phyloP scores from a whole-genome alignment of 768 basidiomycete species.

The Harrya chromipes region DNA sequence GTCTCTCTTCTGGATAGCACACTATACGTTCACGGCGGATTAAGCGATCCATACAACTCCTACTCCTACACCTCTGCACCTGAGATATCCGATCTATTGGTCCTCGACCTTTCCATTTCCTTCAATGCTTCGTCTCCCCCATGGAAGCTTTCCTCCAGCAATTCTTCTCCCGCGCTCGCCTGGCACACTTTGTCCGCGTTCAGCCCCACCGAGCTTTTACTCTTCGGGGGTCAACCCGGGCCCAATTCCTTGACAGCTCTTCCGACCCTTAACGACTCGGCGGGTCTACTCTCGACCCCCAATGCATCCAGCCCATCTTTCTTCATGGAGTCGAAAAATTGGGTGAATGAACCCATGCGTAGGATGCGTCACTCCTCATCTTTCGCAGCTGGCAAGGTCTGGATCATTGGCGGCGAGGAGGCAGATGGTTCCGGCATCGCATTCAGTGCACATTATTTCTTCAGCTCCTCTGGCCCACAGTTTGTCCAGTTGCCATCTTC shows the following conservation, averaged over 20 bases:
- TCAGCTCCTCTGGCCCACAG: conserved; percentile 44
- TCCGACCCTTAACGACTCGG: conserved; percentile 58
- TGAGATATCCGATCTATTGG: conserved; percentile 65
- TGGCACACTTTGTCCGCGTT: conserved; percentile 80
- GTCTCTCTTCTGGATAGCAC: conserved; percentile 52
- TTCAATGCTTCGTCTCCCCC: conserved; percentile 65
- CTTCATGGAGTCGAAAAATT: conserved; percentile 44
- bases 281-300: conserved; percentile 49
- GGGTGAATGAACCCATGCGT: conserved; percentile 67
- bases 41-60: conserved; percentile 65
- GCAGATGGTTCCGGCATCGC: conserved; percentile 72
- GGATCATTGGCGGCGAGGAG: conserved; percentile 75
- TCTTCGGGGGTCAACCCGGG: conserved; percentile 77
- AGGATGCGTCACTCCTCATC: conserved; percentile 74
- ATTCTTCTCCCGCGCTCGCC: conserved; percentile 57
- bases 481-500: conserved; percentile 57
- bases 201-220: conserved; percentile 49
- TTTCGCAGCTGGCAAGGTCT: conserved; percentile 51
- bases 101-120: conserved; percentile 56
- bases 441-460: conserved; percentile 64
- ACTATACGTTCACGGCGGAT: conserved; percentile 77
- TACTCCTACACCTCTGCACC: conserved; percentile 76
- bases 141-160: conserved; percentile 57
- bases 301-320: conserved; percentile 41
- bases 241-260: conserved; percentile 52